Evolutionary conservation across 192 early-diverging fungal genomes (phyloP).

Genomic region (Mortierella alpina): DNA sequence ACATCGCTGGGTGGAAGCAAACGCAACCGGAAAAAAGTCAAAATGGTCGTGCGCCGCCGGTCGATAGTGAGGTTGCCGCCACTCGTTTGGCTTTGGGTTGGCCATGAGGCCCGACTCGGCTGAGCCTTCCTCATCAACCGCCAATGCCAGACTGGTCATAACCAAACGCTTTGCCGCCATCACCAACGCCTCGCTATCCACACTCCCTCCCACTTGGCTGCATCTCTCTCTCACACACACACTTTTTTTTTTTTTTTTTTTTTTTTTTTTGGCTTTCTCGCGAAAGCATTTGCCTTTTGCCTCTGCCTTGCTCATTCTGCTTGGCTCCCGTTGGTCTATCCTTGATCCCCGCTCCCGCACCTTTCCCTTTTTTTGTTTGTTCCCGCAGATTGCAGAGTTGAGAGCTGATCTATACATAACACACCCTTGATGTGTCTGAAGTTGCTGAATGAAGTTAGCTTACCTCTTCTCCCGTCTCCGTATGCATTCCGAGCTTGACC

Average conservation of each 20-base stretch:
- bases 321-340: neutral
- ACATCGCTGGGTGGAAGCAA: too few species aligned
- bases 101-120: too few species aligned
- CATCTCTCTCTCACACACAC: neutral
- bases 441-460: neutral
- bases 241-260: neutral
- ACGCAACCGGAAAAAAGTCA: too few species aligned
- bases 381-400: slow-evolving; percentile 8
- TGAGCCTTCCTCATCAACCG: too few species aligned
- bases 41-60: too few species aligned
- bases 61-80: too few species aligned
- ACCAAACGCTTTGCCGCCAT: too few species aligned
- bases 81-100: too few species aligned
- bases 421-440: neutral
- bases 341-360: too few species aligned
- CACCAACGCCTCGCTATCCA: too few species aligned
- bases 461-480: slow-evolving; percentile 77
- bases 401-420: slow-evolving; percentile 9
- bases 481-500: slow-evolving; percentile 96
- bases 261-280: neutral
- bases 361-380: neutral
- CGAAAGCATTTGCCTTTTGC: neutral
- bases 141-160: too few species aligned
- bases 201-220: too few species aligned
- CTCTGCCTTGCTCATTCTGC: neutral